These are phyloP conservation scores for Vachellia collinsii DNA, from an alignment of 306 rosid genomes.

Conservation along the genomic window DNA sequence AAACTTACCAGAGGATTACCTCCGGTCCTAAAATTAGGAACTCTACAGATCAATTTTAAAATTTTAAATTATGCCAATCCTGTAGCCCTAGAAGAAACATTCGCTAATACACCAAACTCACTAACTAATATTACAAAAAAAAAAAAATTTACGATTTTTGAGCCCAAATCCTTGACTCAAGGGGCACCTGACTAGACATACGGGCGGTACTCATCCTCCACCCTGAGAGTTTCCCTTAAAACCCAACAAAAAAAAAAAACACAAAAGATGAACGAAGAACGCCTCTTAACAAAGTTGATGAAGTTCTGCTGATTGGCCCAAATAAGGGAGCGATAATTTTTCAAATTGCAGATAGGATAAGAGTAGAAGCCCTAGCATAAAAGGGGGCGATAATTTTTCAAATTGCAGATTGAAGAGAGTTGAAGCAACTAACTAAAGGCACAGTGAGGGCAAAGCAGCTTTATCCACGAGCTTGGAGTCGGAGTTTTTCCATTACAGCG, in stretches of 20 bases:
- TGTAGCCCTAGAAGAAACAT: not conserved
- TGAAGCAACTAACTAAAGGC: not conserved
- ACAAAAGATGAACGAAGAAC: not conserved
- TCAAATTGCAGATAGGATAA: not conserved
- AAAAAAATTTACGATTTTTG: not conserved
- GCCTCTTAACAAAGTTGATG: not conserved
- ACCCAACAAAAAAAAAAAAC: no score
- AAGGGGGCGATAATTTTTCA: not conserved
- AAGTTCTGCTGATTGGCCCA: not conserved
- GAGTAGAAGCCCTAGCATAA: not conserved
- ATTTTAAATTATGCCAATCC: not conserved
- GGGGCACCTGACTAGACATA: not conserved
- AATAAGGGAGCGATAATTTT: not conserved
- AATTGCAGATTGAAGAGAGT: not conserved
- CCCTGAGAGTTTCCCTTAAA: not conserved
- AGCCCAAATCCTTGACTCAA: not conserved
- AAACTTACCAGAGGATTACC: no score
- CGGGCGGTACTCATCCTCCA: not conserved
- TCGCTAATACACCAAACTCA: not conserved
- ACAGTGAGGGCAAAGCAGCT: not conserved
- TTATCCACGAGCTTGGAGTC: conserved; percentile 1
- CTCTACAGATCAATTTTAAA: not conserved
- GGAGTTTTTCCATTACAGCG: not conserved
- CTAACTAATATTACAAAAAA: conserved; percentile 1
- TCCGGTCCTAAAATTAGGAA: not conserved